Base-by-base conservation (phyloP, 164 flowering plant genomes). In the Santalum album region DNA sequence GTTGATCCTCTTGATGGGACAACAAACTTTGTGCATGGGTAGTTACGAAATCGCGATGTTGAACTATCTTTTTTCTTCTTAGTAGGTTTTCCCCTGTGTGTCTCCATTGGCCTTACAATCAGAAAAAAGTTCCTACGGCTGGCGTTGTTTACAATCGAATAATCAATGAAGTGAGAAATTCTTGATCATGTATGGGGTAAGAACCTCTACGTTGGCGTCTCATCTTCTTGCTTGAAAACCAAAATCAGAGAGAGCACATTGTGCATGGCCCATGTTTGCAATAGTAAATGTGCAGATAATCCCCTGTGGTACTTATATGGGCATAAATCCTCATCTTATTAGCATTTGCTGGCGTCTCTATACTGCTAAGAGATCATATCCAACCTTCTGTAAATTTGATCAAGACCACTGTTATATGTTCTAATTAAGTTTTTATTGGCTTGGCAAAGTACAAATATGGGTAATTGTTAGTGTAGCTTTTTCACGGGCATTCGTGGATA, bases 1-100 rank as follows among this genome's bases (percentile, higher is more conserved):
- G 96, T 94, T 49, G 99, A 94, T 64, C 99, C 99, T 11, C 81
- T 94, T 45, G 99, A 94, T 72, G 99, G 99, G 54, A 94, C 99
- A 6, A 90, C 96, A 11, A 94, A 94, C 62, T 94, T 94, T 69
- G 96, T 94, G 52, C 99, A 94, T 68, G 95, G 99, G 99, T 83
- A 68, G 9, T 20, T 7, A n/a, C n/a, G n/a, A n/a, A n/a, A n/a
- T n/a, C n/a, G n/a, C n/a, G n/a, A n/a, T n/a, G n/a, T n/a, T n/a
- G n/a, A n/a, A n/a, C n/a, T n/a, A n/a, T n/a, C n/a, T 29, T 29
- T 4, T 3, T 29, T 29, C 4, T 26, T 53, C 3, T 47, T 36
- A 23, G 10, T 59, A 40, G 4, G 9, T 29, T 29, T 29, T 29
- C 34, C 9, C 43, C 95, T 94, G 7, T 94, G 99, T 56, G 86